Conservation (phyloP, 305 asterid genomes). For the Fraxinus albicans region DNA sequence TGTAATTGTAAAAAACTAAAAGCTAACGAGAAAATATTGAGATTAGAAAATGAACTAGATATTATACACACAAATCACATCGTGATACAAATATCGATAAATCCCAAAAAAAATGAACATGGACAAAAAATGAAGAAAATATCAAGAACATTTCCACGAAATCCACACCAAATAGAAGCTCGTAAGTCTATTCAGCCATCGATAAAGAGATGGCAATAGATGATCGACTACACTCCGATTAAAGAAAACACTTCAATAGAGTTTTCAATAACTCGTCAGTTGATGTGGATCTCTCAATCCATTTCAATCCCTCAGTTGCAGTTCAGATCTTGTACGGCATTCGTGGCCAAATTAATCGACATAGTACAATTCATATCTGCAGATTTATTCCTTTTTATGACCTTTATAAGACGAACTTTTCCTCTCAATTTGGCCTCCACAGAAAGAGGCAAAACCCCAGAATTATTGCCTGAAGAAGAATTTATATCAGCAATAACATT, state of each 20-base stretch:
- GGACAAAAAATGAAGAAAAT: background rate
- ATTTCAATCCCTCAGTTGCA: slow-evolving; percentile 30
- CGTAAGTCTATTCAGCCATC: background rate
- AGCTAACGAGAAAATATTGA: background rate
- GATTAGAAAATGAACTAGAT: background rate
- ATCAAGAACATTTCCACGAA: background rate
- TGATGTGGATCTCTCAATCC: background rate
- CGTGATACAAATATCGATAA: background rate
- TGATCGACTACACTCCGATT: background rate
- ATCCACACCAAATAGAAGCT: background rate
- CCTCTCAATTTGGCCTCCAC: slow-evolving; percentile 45
- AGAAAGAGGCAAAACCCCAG: slow-evolving; percentile 24
- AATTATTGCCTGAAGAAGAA: background rate
- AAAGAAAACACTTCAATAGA: background rate
- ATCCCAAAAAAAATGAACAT: background rate
- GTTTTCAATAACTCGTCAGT: background rate
- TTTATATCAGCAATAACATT: slow-evolving; percentile 23
- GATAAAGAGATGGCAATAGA: background rate
- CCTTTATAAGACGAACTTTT: slow-evolving; percentile 37
- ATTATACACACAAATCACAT: background rate
- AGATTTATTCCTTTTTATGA: slow-evolving; percentile 36
- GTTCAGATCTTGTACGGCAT: slow-evolving; percentile 32
- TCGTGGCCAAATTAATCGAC: slow-evolving; percentile 25
- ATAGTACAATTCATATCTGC: slow-evolving; percentile 41
- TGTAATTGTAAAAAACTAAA: background rate